These are phyloP conservation scores for Cochlearia excelsa DNA, from an alignment of 345 rosid species.

Conservation along the genomic window DNA sequence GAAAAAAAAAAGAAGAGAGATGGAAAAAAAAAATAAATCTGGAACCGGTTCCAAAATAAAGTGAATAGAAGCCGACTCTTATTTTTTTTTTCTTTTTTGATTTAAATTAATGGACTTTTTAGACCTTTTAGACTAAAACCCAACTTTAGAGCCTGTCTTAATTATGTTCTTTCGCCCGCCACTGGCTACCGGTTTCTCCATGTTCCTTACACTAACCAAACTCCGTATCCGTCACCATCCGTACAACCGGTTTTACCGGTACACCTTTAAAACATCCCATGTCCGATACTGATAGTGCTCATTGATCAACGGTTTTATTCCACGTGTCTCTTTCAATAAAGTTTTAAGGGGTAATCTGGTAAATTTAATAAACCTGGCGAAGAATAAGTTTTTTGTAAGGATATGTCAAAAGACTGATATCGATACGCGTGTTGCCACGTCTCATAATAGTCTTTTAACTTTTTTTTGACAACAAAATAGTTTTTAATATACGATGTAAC, in stretches of 20 bases:
- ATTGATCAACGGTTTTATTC: not conserved
- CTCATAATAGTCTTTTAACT: not conserved
- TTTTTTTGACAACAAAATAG: too few species aligned
- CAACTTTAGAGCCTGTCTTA: slow-evolving; percentile 14
- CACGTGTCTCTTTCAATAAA: slow-evolving; percentile 28
- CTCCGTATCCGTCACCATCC: slow-evolving; percentile 22
- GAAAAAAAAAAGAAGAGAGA: too few species aligned
- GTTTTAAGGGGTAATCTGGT: slow-evolving; percentile 27
- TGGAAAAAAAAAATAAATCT: too few species aligned
- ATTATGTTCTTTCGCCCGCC: slow-evolving; percentile 24
- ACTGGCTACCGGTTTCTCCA: slow-evolving; percentile 43
- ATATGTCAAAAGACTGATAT: not conserved
- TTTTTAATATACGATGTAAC: slow-evolving; percentile 16
- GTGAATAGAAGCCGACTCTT: too few species aligned
- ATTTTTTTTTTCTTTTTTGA: too few species aligned
- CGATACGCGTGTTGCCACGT: slow-evolving; percentile 37
- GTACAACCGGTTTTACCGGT: slow-evolving; percentile 47
- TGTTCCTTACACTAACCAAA: slow-evolving; percentile 35
- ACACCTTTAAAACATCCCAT: slow-evolving; percentile 13
- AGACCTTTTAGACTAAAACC: too few species aligned
- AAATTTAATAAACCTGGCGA: not conserved
- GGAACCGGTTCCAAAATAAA: too few species aligned
- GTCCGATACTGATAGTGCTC: slow-evolving; percentile 19
- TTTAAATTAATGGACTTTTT: too few species aligned
- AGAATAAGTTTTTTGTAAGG: slow-evolving; percentile 14